Evolutionary conservation across 768 basidiomycete genomes (phyloP), one percentile per base, ranked within the genome.

Genomic region (Phaeolepiota aurea): DNA sequence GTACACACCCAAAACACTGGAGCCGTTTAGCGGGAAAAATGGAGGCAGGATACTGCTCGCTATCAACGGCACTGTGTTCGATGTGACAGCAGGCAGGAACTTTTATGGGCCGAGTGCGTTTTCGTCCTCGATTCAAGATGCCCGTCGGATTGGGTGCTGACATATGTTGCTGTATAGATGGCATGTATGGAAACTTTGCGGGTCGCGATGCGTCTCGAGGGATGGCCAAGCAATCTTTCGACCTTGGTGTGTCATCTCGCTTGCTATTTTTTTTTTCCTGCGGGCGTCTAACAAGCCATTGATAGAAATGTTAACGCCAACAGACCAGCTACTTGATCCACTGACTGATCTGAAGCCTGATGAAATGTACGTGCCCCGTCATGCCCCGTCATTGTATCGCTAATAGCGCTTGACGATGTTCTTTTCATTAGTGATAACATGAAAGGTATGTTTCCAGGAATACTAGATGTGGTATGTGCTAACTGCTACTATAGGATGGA

Each of bases 221-320:
- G 3, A 93, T 98, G 87, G 94, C 94, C 4, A 96, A 93, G 63
- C 93, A 97, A 63, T 94, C 91, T 2, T 97, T 96, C 49, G 93
- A 93, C 50, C 20, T 67, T n/a, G 89, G 92, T 89, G 53, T 39
- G 83, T 54, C 2, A 15, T 18, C 20, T 37, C 4, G 20, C 15
- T 34, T 44, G 12, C 9, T 9, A 21, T 38, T 11, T 11, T 12
- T 38, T 25, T 15, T 40, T 40, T 31, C 25, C 4, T 10, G 20
- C 19, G 25, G 14, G n/a, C 38, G 12, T 40, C 20, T 35, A 7
- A 28, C 25, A 28, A 28, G 7, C 25, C 13, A 40, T 13, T 30
- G 38, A 12, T 34, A 31, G 93, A 91, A 37, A 94, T 96, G 88
- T 72, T 97, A 44, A 92, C 89, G 0, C 79, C 88, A 0, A 54